A percentile compares a stretch with the other conserved stretches of the same genome.
These are phyloP conservation scores for Scenedesmus sp. DNA, from an alignment of 163 green algal genomes.

Conservation along the genomic window DNA sequence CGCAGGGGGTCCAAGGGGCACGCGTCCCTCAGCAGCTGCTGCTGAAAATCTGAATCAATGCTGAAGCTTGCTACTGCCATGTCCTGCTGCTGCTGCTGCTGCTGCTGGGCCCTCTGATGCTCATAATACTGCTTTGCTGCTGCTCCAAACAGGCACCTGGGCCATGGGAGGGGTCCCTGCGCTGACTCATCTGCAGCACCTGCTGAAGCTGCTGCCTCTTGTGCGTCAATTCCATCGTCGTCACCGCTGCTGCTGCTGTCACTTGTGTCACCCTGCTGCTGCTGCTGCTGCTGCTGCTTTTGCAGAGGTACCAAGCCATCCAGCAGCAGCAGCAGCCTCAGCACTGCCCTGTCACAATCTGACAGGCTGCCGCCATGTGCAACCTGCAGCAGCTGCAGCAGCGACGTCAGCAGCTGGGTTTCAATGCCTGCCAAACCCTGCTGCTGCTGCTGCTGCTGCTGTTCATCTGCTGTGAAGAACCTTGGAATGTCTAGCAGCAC, in stretches of 20 bases:
- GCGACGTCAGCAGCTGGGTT: conserved; percentile 3
- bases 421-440: not conserved
- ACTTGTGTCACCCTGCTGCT: not conserved
- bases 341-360: conserved; percentile 20
- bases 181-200: not conserved
- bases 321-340: conserved; percentile 37
- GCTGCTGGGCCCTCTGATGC: not conserved
- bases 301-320: conserved; percentile 18
- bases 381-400: conserved; percentile 50
- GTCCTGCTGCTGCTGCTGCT: not conserved
- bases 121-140: conserved; percentile 42
- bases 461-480: not conserved
- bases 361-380: conserved; percentile 26
- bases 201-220: not conserved
- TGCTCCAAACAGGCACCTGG: conserved; percentile 37
- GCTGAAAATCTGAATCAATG: not conserved
- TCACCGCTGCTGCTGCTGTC: not conserved
- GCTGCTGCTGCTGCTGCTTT: conserved; percentile 15
- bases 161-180: conserved; percentile 2
- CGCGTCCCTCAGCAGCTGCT: not conserved
- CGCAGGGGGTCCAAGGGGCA: conserved; percentile 23
- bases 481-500: conserved; percentile 28
- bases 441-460: not conserved
- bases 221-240: not conserved
- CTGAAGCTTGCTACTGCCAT: not conserved